A percentile compares a stretch with the other conserved stretches of the same genome.
phyloP scores from a whole-genome alignment of 352 stramenopile species.

The Phytopythium sindhum region DNA sequence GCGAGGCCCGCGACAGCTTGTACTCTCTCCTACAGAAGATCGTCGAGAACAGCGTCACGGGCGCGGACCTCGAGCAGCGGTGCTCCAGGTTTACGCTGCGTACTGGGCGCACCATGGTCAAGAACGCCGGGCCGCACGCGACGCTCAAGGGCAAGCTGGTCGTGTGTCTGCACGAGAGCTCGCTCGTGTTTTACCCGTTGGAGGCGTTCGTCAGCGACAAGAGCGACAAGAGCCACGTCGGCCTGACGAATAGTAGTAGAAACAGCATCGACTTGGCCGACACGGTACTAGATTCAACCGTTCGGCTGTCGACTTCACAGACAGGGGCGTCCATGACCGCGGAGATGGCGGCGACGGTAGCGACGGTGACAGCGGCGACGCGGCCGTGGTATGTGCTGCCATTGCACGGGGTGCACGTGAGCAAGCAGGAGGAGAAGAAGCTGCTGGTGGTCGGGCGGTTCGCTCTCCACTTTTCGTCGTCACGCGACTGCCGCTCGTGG shows the following conservation, averaged over 20 bases:
- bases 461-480: constrained; percentile 47
- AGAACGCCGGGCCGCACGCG: constrained; percentile 72
- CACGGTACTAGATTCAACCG: neutral
- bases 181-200: constrained; percentile 73
- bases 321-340: neutral
- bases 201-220: constrained; percentile 36
- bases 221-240: constrained; percentile 32
- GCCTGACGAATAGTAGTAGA: neutral
- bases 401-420: constrained; percentile 61
- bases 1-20: constrained; percentile 68
- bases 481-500: constrained; percentile 59
- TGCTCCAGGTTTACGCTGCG: constrained; percentile 75
- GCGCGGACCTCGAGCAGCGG: constrained; percentile 64
- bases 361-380: constrained; percentile 11
- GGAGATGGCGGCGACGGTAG: constrained; percentile 2
- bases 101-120: constrained; percentile 60
- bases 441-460: constrained; percentile 60
- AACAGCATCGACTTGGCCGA: constrained; percentile 1
- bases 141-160: constrained; percentile 75
- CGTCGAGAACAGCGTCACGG: constrained; percentile 53
- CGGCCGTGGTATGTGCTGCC: constrained; percentile 80
- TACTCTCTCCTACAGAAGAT: constrained; percentile 72
- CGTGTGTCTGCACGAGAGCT: constrained; percentile 78
- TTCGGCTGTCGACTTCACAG: neutral
- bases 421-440: constrained; percentile 63